These are phyloP conservation scores for Ambrosia hybrid DNA, from an alignment of 140 eudicot genomes.

Conservation along the genomic window DNA sequence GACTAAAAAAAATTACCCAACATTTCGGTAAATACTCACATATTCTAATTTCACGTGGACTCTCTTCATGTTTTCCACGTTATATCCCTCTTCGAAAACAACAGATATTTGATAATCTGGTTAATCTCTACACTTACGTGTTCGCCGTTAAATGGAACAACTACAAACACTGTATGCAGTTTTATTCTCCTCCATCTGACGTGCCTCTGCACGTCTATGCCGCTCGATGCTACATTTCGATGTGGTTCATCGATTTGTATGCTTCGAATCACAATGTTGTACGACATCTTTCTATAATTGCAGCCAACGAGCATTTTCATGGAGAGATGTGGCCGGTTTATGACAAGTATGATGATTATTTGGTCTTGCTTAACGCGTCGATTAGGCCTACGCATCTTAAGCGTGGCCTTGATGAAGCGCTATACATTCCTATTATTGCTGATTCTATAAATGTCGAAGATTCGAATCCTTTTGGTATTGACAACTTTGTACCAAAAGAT, in stretches of 20 bases:
- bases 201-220: neutral
- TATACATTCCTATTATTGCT: no score
- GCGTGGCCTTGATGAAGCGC: no score
- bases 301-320: neutral
- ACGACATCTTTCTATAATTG: neutral
- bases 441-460: no score
- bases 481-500: no score
- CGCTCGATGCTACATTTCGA: conserved; percentile 1
- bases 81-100: neutral
- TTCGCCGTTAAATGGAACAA: neutral
- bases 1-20: neutral
- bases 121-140: neutral
- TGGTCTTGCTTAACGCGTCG: no score
- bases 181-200: neutral
- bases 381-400: no score
- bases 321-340: no score
- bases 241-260: neutral
- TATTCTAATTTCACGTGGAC: neutral
- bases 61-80: neutral
- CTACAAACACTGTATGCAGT: neutral
- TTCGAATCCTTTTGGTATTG: no score
- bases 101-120: neutral
- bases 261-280: conserved; percentile 16
- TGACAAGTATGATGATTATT: no score
- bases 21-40: neutral